Evolutionary conservation across 2,329 filamentous ascomycete species (phyloP), one percentile per base, ranked within the genome.

Genomic region (Xylaria sp.): DNA sequence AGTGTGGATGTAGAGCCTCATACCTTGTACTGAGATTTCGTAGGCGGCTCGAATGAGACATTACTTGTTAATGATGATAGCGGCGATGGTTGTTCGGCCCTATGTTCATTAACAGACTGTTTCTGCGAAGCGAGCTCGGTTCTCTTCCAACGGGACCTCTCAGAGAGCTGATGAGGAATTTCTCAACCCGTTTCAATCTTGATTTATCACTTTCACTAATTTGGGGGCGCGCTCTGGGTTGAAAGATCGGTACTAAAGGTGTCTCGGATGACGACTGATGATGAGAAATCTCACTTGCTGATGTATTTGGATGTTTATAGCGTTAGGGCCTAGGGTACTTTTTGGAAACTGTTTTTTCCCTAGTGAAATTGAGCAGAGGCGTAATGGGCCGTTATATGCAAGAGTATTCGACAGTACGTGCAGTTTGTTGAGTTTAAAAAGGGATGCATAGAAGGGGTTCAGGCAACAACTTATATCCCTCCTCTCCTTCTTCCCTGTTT

Each of bases 1-100:
- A 70, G 42, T 76, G 69, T 15, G 74, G 76, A n/a, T 67, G 59
- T 2, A 77, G 60, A 5, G 74, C 74, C 13, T 77, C 73, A 2
- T 67, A n/a, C 31, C 31, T 40, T 1, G 40, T 53, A 9, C 73
- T 72, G 6, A 75, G 67, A 26, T 70, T 69, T 23, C 54, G 61
- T 11, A n/a, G 31, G 11, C 15, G 26, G 15, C 6, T 13, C 7
- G 6, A 15, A 17, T 9, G 6, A 31, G 48, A 26, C 26, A 13
- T 28, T 1, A 13, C 6, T 31, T 31, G 48, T 17, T 51, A 6
- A 28, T 31, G 6, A 31, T 10, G 48, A 17, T 31, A 17, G 11
- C 28, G 13, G 48, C 48, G 26, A 51, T n/a, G 26, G 26, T 23
- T 6, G 26, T 26, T 31, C 48, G 7, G 13, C 26, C 26, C 26